These are phyloP conservation scores for Mycena epipterygia DNA, from an alignment of 768 basidiomycete species.

Conservation along the genomic window DNA sequence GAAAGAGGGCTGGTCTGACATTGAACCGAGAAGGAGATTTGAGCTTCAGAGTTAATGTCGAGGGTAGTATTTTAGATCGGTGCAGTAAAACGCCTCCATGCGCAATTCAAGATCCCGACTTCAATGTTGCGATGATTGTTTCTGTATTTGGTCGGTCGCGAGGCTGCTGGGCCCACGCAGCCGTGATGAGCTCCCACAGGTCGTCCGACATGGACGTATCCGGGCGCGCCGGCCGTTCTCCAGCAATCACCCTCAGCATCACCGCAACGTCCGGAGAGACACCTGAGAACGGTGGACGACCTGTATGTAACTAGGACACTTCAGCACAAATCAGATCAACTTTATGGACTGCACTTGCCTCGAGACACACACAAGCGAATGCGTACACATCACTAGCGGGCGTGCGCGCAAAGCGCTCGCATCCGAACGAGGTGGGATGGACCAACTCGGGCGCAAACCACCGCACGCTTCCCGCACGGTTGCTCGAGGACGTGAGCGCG, in stretches of 20 bases:
- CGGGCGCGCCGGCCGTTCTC: slow-evolving; percentile 10
- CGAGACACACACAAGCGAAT: no score
- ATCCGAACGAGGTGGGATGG: not conserved
- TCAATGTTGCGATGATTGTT: not conserved
- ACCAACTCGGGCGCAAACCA: slow-evolving; percentile 16
- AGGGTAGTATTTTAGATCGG: no score
- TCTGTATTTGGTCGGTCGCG: not conserved
- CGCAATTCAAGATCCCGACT: no score
- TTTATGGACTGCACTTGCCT: not conserved
- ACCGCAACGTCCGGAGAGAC: not conserved
- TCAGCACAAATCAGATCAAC: not conserved
- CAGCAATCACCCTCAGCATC: not conserved
- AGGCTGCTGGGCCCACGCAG: slow-evolving; percentile 2
- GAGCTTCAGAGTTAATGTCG: no score
- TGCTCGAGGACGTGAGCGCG: not conserved
- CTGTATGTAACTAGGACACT: not conserved
- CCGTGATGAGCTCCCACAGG: slow-evolving; percentile 12
- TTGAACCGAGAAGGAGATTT: no score
- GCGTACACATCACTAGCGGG: not conserved
- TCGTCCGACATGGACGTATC: not conserved
- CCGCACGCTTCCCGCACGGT: not conserved
- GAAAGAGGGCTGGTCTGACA: no score
- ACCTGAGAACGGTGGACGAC: not conserved
- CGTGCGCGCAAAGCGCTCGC: slow-evolving; percentile 1
- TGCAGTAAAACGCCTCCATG: no score